phyloP scores from a whole-genome alignment of 495 filamentous ascomycete species.

The Lasiosphaeriaceae sp. region DNA sequence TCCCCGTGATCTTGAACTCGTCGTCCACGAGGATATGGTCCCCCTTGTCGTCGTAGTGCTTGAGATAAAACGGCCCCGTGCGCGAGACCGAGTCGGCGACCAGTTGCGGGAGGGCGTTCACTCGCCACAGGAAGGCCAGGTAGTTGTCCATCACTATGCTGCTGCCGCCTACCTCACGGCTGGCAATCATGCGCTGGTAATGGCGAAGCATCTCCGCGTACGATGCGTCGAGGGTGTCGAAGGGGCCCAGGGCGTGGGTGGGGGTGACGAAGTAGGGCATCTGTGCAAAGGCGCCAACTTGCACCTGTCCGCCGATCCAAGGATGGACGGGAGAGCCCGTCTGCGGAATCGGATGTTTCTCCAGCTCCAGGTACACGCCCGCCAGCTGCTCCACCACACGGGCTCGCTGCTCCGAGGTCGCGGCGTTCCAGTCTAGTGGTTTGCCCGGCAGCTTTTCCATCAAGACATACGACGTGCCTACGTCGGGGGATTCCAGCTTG shows the following conservation, averaged over 20 bases:
- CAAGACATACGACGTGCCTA: conserved; percentile 34
- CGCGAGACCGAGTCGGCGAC: background rate
- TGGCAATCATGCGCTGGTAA: background rate
- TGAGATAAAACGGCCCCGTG: conserved; percentile 34
- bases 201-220: background rate
- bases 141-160: background rate
- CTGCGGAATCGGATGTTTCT: conserved; percentile 27
- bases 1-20: conserved; percentile 40
- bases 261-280: background rate
- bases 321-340: conserved; percentile 31
- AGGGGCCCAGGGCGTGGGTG: background rate
- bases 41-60: conserved; percentile 43
- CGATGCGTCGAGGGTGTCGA: background rate
- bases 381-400: conserved; percentile 38
- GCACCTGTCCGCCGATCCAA: conserved; percentile 1
- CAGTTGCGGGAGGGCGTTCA: background rate
- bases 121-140: background rate
- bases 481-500: conserved; percentile 18
- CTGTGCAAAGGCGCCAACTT: background rate
- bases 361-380: conserved; percentile 39
- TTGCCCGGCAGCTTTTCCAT: conserved; percentile 38
- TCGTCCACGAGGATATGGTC: conserved; percentile 45
- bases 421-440: conserved; percentile 26
- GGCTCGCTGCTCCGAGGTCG: conserved; percentile 22
- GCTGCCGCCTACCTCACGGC: background rate